Percentiles rank a stretch among this genome's conserved stretches.
Conservation (phyloP, 2,329 filamentous ascomycete genomes). For the Epichloe amarillans region DNA sequence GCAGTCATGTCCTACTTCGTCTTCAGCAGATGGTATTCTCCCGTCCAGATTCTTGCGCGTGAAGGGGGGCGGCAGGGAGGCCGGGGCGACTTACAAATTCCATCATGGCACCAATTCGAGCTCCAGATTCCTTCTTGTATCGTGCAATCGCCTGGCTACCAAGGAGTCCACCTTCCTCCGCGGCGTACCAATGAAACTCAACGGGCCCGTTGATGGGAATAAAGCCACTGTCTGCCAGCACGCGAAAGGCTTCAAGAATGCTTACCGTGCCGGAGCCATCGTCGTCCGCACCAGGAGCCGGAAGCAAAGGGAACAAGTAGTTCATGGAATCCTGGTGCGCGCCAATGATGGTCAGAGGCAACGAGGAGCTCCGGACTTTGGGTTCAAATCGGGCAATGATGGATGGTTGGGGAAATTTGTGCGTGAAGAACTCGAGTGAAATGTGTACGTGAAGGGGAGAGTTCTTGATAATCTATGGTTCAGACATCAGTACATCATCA, state of each 20-base stretch:
- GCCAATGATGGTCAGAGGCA: conserved; percentile 30
- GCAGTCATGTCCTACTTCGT: conserved; percentile 33
- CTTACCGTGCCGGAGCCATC: conserved; percentile 35
- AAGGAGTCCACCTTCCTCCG: conserved; percentile 34
- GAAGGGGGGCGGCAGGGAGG: not conserved
- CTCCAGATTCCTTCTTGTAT: conserved; percentile 47
- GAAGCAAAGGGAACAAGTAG: conserved; percentile 26
- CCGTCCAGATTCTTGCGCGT: not conserved
- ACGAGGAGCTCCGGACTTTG: conserved; percentile 18
- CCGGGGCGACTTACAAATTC: conserved; percentile 28
- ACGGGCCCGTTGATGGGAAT: conserved; percentile 38
- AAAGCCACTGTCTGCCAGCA: conserved; percentile 27
- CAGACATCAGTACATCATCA: not conserved
- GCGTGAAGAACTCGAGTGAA: conserved; percentile 27
- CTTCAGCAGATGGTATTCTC: not conserved
- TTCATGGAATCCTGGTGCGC: conserved; percentile 35
- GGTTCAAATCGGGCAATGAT: conserved; percentile 35
- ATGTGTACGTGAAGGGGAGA: conserved; percentile 24
- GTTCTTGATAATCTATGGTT: conserved; percentile 16
- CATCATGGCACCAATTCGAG: conserved; percentile 59
- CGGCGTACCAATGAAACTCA: conserved; percentile 39
- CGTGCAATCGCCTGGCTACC: conserved; percentile 56
- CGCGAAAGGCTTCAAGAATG: conserved; percentile 34
- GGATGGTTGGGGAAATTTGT: conserved; percentile 31
- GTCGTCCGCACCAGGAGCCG: conserved; percentile 35